Conservation (phyloP, 2,329 filamentous ascomycete genomes). For the Diaporthe sp. region DNA sequence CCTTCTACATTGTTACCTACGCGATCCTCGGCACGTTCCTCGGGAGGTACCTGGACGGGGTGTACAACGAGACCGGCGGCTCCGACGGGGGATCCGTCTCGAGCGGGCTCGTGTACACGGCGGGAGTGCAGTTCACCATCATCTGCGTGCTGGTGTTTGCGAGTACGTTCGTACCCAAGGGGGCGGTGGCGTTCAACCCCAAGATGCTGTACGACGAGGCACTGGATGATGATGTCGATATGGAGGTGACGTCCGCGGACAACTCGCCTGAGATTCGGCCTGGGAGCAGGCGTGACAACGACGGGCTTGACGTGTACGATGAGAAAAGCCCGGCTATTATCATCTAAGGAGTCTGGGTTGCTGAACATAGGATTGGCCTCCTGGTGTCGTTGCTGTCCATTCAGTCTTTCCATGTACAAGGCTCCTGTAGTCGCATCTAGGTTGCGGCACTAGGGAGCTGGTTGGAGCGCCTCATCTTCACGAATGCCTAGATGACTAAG, state of each 20-base stretch:
- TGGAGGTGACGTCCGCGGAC: background rate
- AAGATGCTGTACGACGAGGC: slow-evolving; percentile 54
- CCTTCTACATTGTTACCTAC: slow-evolving; percentile 57
- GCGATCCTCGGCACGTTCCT: slow-evolving; percentile 48
- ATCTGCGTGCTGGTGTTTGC: slow-evolving; percentile 55
- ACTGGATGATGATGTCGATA: slow-evolving; percentile 45
- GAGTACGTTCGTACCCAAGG: slow-evolving; percentile 60
- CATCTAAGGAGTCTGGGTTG: background rate
- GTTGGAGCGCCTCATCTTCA: slow-evolving; percentile 3
- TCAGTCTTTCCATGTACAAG: background rate
- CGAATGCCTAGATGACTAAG: background rate
- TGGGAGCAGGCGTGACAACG: background rate
- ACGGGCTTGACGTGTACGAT: background rate
- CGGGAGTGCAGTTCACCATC: slow-evolving; percentile 61
- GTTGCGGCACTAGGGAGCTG: background rate
- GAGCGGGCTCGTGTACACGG: slow-evolving; percentile 56
- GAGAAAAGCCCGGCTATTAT: slow-evolving; percentile 11
- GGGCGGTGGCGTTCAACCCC: slow-evolving; percentile 58
- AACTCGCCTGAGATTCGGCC: slow-evolving; percentile 5
- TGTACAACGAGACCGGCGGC: slow-evolving; percentile 50
- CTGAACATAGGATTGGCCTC: too few species aligned
- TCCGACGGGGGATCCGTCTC: slow-evolving; percentile 49
- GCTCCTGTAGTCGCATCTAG: background rate
- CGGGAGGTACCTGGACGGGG: slow-evolving; percentile 58
- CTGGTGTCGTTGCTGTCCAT: background rate